Percentiles rank a stretch among this genome's conserved stretches.
These are phyloP conservation scores for Madurella fahalii DNA, from an alignment of 2,329 filamentous ascomycete species.

Conservation along the genomic window DNA sequence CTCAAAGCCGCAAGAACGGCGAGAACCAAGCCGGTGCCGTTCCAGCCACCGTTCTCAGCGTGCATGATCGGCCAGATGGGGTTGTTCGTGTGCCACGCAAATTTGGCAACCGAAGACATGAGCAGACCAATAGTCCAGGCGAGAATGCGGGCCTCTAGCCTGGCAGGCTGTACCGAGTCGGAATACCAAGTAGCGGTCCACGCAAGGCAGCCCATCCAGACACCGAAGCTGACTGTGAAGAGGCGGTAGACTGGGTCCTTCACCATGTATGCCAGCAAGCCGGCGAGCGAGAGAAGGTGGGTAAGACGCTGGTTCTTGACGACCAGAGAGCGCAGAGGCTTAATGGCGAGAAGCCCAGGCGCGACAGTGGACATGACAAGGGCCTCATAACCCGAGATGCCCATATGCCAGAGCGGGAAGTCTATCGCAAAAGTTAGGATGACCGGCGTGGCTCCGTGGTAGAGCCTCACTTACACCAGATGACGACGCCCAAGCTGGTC, in stretches of 20 bases:
- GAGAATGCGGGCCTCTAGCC: conserved; percentile 76
- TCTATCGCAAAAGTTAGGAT: conserved; percentile 44
- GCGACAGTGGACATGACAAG: conserved; percentile 81
- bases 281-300: conserved; percentile 70
- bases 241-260: conserved; percentile 70
- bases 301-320: conserved; percentile 64
- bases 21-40: conserved; percentile 73
- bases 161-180: conserved; percentile 67
- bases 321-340: conserved; percentile 62
- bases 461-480: conserved; percentile 77
- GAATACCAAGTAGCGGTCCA: conserved; percentile 81
- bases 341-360: conserved; percentile 72
- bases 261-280: conserved; percentile 75
- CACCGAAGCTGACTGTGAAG: conserved; percentile 74
- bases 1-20: conserved; percentile 71
- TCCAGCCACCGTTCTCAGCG: conserved; percentile 84
- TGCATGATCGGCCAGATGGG: conserved; percentile 96
- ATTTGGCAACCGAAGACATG: conserved; percentile 83
- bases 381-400: conserved; percentile 92
- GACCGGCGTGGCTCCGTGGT: neutral
- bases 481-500: conserved; percentile 79
- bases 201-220: conserved; percentile 74
- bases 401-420: conserved; percentile 98
- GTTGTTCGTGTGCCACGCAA: conserved; percentile 91
- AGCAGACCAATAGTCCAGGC: conserved; percentile 80